Percentiles rank a stretch among this genome's conserved stretches.
Conservation (phyloP, 2,329 filamentous ascomycete genomes). For the Grosmannia huntii region DNA sequence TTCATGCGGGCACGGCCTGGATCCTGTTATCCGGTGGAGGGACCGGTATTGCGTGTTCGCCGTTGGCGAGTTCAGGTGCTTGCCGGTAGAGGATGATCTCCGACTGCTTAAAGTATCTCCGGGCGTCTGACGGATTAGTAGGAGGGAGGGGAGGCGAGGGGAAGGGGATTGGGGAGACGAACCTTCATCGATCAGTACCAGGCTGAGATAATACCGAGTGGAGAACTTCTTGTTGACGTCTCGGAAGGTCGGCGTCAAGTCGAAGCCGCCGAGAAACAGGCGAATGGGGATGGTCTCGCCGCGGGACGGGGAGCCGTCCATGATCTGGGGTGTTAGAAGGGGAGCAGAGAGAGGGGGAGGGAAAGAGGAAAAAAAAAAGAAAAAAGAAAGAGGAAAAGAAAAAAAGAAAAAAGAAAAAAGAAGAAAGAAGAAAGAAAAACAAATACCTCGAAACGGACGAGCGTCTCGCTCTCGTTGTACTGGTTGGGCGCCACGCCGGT, state of each 20-base stretch:
- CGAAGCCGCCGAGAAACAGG: slow-evolving; percentile 93
- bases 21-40: slow-evolving; percentile 34
- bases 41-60: slow-evolving; percentile 23
- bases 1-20: slow-evolving; percentile 25
- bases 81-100: slow-evolving; percentile 96
- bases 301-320: slow-evolving; percentile 97
- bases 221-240: slow-evolving; percentile 99
- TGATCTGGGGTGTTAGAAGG: slow-evolving; percentile 49
- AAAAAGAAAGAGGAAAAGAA: neutral
- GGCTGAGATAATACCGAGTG: slow-evolving; percentile 89
- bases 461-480: slow-evolving; percentile 97
- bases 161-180: slow-evolving; percentile 16
- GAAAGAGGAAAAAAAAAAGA: neutral
- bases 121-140: slow-evolving; percentile 52
- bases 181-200: slow-evolving; percentile 94
- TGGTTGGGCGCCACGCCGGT: slow-evolving; percentile 95
- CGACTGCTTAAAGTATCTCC: slow-evolving; percentile 97
- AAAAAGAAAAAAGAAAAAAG: neutral
- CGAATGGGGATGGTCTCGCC: slow-evolving; percentile 92
- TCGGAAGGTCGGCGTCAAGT: slow-evolving; percentile 93
- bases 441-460: slow-evolving; percentile 85
- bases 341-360: neutral
- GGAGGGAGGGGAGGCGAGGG: neutral
- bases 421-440: neutral
- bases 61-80: slow-evolving; percentile 42